Base-by-base conservation (phyloP, 768 basidiomycete genomes). In the Hebeloma cylindrosporum region DNA sequence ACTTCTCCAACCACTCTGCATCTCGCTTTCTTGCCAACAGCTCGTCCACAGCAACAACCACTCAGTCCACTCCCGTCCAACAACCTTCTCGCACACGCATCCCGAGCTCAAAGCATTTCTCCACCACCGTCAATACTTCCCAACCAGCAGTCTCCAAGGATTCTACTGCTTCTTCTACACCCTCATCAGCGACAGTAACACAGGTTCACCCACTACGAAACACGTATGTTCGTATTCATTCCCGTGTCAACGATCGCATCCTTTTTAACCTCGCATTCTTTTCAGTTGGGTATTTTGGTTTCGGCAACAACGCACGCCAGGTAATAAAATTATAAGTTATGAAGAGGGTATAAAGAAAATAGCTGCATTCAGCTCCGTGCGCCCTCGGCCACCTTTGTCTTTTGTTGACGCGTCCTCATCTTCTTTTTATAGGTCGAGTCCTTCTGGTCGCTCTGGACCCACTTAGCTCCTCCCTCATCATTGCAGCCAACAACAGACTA, bases 341-440 rank as follows among this genome's bases (percentile, higher is more conserved):
- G 93, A 96, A 59, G 93, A 95, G 60, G 92, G 93, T 21, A 95
- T 97, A 59, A 92, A 92, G 69, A 87, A 86, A 65, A 83, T 97
- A 35, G 82, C 92, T 4, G 82, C 88, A 4, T 95, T 94, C 61
- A 83, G 87, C 53, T 94, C 91, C 4, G 88, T 91, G 50, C 40
- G 83, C 72, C 8, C 40, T 13, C 25, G 10, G 40, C 33, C 8
- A 34, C 44, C 37, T 18, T 43, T 25, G 20, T 30, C 35, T 28
- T 23, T 9, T n/a, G 25, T 33, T 18, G 40, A 47, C 46, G 49
- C 47, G 45, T 35, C 45, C 17, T 4, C 20, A 22, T 33, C 48
- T 47, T 55, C 31, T 56, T 45, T 29, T 33, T 20, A 2, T 59
- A 93, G 85, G 88, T 92, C 40, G 95, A 97, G 69, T 94, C 92